Conservation (phyloP, 2,329 filamentous ascomycete species). For the Colletotrichum agaves region DNA sequence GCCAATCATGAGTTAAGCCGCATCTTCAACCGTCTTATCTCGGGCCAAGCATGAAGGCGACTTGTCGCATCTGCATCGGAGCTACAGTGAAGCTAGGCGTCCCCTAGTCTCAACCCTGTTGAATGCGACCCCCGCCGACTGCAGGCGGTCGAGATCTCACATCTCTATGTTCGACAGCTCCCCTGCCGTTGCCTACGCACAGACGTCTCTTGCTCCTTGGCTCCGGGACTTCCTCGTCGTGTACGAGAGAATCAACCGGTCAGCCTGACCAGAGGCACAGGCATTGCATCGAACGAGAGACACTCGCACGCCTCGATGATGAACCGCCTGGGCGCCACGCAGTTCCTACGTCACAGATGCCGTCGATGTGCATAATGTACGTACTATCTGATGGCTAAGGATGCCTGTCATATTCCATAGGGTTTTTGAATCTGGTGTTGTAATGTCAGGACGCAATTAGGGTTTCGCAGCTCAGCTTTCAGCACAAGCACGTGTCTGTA, state of each 20-base stretch:
- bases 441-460: slow-evolving; percentile 2
- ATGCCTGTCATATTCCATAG: slow-evolving; percentile 18
- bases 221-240: slow-evolving; percentile 17
- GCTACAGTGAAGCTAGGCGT: slow-evolving; percentile 24
- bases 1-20: slow-evolving; percentile 51
- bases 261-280: slow-evolving; percentile 14
- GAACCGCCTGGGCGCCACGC: slow-evolving; percentile 16
- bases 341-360: slow-evolving; percentile 33
- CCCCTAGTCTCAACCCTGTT: slow-evolving; percentile 29
- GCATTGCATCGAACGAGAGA: background rate
- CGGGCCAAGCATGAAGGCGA: slow-evolving; percentile 49
- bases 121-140: slow-evolving; percentile 31
- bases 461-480: slow-evolving; percentile 17
- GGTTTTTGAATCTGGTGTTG: background rate
- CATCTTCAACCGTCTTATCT: slow-evolving; percentile 53
- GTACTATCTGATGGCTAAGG: background rate
- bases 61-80: slow-evolving; percentile 27
- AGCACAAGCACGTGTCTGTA: slow-evolving; percentile 25
- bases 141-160: slow-evolving; percentile 35
- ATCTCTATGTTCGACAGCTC: slow-evolving; percentile 19
- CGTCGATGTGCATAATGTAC: slow-evolving; percentile 18
- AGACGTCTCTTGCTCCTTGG: slow-evolving; percentile 31
- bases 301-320: slow-evolving; percentile 15
- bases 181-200: slow-evolving; percentile 27
- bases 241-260: slow-evolving; percentile 8